These are phyloP conservation scores for Cystofilobasidium macerans DNA, from an alignment of 768 basidiomycete species.

Conservation along the genomic window DNA sequence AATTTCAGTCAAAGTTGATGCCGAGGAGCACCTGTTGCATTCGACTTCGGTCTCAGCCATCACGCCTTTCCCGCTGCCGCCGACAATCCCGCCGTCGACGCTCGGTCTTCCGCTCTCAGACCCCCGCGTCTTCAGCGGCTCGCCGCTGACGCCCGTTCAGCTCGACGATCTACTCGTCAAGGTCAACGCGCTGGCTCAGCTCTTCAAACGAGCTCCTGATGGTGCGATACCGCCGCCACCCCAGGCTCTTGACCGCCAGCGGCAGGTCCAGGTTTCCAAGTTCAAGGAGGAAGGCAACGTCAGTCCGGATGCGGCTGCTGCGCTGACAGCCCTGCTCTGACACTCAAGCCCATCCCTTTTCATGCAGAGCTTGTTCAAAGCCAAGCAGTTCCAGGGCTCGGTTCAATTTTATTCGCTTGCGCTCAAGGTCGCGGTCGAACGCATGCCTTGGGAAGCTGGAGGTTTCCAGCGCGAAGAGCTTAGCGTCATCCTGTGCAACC, in stretches of 20 bases:
- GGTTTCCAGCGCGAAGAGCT: conserved; percentile 78
- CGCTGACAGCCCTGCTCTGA: not conserved
- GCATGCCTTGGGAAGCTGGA: conserved; percentile 83
- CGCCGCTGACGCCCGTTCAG: not conserved
- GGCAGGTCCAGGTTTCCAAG: conserved; percentile 59
- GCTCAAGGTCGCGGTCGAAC: conserved; percentile 60
- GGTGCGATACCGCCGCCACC: conserved; percentile 21
- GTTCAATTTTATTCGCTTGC: conserved; percentile 70
- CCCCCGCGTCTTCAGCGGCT: not conserved
- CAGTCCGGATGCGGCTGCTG: conserved; percentile 35
- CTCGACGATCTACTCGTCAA: not conserved
- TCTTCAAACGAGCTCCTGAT: conserved; percentile 15
- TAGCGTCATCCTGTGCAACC: conserved; percentile 77
- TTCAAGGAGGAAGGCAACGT: conserved; percentile 95
- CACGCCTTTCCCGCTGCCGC: not conserved
- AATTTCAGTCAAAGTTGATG: not conserved
- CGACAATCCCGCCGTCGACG: not conserved
- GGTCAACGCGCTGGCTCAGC: conserved; percentile 11
- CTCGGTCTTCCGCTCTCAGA: not conserved
- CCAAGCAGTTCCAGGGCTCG: conserved; percentile 56
- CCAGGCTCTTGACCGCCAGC: conserved; percentile 23
- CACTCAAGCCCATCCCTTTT: not conserved
- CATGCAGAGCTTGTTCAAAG: conserved; percentile 63
- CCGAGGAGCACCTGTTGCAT: conserved; percentile 3
- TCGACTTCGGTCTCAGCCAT: not conserved